These are phyloP conservation scores for Chrysoporthe puriensis DNA, from an alignment of 2,329 filamentous ascomycete genomes.

Conservation along the genomic window DNA sequence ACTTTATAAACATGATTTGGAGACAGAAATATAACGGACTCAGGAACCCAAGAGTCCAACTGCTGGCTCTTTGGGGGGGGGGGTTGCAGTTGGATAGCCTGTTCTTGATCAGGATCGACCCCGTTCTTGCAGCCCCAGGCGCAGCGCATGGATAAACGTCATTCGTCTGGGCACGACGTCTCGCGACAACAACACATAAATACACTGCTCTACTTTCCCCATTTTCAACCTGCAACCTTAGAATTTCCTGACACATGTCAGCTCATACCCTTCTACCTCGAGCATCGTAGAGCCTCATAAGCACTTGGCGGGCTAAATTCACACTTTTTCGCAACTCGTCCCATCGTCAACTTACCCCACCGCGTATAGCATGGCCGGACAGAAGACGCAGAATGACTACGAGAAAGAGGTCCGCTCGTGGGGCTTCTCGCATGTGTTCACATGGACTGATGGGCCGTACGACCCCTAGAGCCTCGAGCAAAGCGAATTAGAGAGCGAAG, in stretches of 20 bases:
- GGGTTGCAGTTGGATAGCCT: background rate
- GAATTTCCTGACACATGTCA: background rate
- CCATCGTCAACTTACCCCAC: background rate
- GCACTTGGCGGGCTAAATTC: background rate
- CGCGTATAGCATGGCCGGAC: slow-evolving; percentile 13
- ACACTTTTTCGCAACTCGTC: background rate
- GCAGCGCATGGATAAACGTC: slow-evolving; percentile 3
- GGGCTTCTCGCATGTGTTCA: slow-evolving; percentile 72
- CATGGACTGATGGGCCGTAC: slow-evolving; percentile 72
- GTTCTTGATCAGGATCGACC: background rate
- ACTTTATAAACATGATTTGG: no score
- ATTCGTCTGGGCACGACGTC: background rate
- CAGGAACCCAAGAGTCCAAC: background rate
- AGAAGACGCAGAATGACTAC: slow-evolving; percentile 48
- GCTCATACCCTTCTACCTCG: background rate
- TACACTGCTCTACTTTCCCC: background rate
- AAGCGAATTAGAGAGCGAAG: slow-evolving; percentile 5
- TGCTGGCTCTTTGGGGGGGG: background rate
- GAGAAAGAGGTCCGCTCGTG: slow-evolving; percentile 68
- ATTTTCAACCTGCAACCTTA: background rate
- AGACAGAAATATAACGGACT: background rate
- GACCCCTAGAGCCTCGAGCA: slow-evolving; percentile 36
- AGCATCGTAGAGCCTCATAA: background rate
- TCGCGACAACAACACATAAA: background rate
- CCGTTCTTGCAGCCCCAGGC: slow-evolving; percentile 1